Percentiles rank a stretch among this genome's conserved stretches.
phyloP scores from a whole-genome alignment of 2,329 filamentous ascomycete species.

The Decorospora gaudefroyi region DNA sequence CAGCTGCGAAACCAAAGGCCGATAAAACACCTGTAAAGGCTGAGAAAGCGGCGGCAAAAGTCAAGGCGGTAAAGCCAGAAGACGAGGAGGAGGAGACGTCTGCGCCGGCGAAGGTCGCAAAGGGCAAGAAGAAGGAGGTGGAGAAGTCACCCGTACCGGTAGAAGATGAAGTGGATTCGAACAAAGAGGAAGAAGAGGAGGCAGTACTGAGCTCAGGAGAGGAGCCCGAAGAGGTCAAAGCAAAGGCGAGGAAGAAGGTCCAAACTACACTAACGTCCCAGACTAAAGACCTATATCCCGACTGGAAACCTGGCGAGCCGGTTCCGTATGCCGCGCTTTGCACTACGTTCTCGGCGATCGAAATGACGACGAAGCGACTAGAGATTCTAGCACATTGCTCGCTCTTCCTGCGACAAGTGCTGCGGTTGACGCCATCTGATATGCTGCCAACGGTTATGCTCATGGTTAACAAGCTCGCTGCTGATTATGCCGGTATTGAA shows the following conservation, averaged over 20 bases:
- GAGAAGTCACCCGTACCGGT: conserved; percentile 31
- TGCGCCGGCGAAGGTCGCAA: conserved; percentile 21
- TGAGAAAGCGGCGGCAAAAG: conserved; percentile 24
- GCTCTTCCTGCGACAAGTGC: conserved; percentile 89
- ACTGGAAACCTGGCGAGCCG: conserved; percentile 87
- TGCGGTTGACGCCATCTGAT: conserved; percentile 85
- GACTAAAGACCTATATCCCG: conserved; percentile 82
- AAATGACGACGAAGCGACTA: conserved; percentile 90
- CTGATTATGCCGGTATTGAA: conserved; percentile 95
- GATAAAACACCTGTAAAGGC: conserved; percentile 24
- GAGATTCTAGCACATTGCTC: conserved; percentile 88
- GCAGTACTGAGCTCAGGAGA: conserved; percentile 60
- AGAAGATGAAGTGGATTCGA: conserved; percentile 29
- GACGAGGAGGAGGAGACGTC: conserved; percentile 29
- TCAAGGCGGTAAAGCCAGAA: conserved; percentile 23
- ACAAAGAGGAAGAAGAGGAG: conserved; percentile 47
- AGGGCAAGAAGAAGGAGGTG: conserved; percentile 25
- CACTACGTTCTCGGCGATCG: conserved; percentile 90
- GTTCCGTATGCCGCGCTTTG: conserved; percentile 95
- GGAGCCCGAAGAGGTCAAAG: conserved; percentile 71
- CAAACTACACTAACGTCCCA: conserved; percentile 73
- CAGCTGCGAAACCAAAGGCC: conserved; percentile 23
- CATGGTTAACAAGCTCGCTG: conserved; percentile 98
- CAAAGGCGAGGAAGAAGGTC: conserved; percentile 77
- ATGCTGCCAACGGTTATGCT: conserved; percentile 85